Evolutionary conservation across 108 stramenopile species (phyloP).

Genomic region (Stephanodiscus minutulus): DNA sequence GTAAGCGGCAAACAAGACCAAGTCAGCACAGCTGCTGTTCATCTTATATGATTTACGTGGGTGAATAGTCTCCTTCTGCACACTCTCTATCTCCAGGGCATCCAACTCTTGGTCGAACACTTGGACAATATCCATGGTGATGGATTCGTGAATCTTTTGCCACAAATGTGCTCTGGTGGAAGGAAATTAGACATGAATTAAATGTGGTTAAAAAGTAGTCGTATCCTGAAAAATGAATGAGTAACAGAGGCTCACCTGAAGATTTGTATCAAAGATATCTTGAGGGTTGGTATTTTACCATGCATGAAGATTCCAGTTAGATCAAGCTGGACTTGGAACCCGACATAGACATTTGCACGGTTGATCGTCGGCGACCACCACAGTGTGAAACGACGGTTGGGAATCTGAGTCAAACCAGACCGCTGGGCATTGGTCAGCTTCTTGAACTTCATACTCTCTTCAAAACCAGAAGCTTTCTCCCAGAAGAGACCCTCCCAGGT

Average conservation of each 20-base stretch:
- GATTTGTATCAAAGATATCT: slow-evolving; percentile 92
- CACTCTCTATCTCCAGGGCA: slow-evolving; percentile 97
- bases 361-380: slow-evolving; percentile 99
- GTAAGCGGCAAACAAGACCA: slow-evolving; percentile 97
- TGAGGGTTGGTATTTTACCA: slow-evolving; percentile 99
- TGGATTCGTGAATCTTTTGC: slow-evolving; percentile 99
- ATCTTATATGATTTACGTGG: slow-evolving; percentile 99
- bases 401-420: slow-evolving; percentile 99
- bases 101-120: slow-evolving; percentile 99
- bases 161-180: slow-evolving; percentile 92
- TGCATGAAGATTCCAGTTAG: slow-evolving; percentile 99
- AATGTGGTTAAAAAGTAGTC: background rate
- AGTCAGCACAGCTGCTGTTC: slow-evolving; percentile 99
- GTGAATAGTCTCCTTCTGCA: slow-evolving; percentile 99
- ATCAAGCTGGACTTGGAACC: slow-evolving; percentile 99
- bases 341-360: slow-evolving; percentile 98
- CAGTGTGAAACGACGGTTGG: slow-evolving; percentile 98
- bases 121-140: slow-evolving; percentile 98
- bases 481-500: slow-evolving; percentile 99
- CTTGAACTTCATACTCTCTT: slow-evolving; percentile 99
- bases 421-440: slow-evolving; percentile 99
- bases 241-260: slow-evolving; percentile 49
- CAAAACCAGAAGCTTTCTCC: slow-evolving; percentile 99
- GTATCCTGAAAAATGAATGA: slow-evolving; percentile 5
- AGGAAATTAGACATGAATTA: slow-evolving; percentile 37